Evolutionary conservation across 768 basidiomycete genomes (phyloP), one percentile per base, ranked within the genome.

Genomic region (Termitomyces heimii): DNA sequence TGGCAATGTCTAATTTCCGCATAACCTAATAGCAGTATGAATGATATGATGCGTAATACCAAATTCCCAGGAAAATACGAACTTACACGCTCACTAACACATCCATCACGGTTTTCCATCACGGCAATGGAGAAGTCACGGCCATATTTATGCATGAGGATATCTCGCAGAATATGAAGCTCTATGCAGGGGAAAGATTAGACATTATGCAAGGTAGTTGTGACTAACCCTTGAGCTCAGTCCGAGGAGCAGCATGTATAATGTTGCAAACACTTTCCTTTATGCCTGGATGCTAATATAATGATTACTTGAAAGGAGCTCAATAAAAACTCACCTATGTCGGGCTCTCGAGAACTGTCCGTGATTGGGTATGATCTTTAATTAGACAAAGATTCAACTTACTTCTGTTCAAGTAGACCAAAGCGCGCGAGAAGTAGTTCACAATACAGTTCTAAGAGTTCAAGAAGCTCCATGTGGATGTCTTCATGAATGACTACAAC

Each of bases 121-220:
- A 90, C 85, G n/a, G 82, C 81, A 18, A 86, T 62, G 16, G 94
- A 84, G 69, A 92, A 98, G 47, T 94, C 92, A 22, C 96, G 85
- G 18, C 96, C 94, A 68, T 86, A 97, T 73, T 97, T 97, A 69
- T 94, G 91, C 89, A 95, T 91, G 57, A 99, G 80, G 68, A 98
- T 83, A 69, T 98, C 95, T 54, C 97, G 86, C 52, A 98, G 72
- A 37, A 93, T 76, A 62, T 97, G 92, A 39, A 99, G 80, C 68
- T 98, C 94, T 94, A 54, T 28, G 20, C 14, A 46, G 49, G 26
- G 9, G 56, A n/a, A 56, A 48, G 45, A 28, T 61, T 12, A 32
- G 31, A 32, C 9, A 5, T 32, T 34, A 22, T 16, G 12, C 49
- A 22, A 45, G 9, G 32, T 39, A 29, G 42, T 37, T 32, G 31